Evolutionary conservation across 768 basidiomycete genomes (phyloP).

Genomic region (Psilocybe azurescens): DNA sequence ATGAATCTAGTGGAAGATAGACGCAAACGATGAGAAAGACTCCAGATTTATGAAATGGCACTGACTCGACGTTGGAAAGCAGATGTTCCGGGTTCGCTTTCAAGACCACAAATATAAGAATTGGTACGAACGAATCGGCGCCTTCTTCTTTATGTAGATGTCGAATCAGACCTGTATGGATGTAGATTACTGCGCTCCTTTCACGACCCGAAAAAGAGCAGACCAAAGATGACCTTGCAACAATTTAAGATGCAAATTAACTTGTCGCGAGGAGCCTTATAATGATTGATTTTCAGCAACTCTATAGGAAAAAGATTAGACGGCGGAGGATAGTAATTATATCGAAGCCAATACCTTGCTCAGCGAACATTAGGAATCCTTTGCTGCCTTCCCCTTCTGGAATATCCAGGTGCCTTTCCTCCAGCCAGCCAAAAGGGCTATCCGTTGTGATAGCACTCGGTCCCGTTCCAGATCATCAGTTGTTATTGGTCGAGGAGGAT

Average conservation of each 20-base stretch:
- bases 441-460: constrained; percentile 87
- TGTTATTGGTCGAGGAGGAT: constrained; percentile 79
- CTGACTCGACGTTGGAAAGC: constrained; percentile 94
- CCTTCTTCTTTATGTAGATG: constrained; percentile 85
- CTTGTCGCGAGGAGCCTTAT: constrained; percentile 98
- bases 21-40: neutral
- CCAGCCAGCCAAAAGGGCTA: constrained; percentile 88
- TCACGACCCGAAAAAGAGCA: constrained; percentile 29
- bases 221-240: constrained; percentile 99
- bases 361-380: constrained; percentile 88
- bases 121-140: constrained; percentile 94
- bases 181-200: constrained; percentile 9
- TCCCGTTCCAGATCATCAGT: constrained; percentile 98
- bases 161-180: constrained; percentile 76
- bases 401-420: constrained; percentile 88
- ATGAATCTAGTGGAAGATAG: constrained; percentile 70
- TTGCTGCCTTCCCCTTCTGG: constrained; percentile 75
- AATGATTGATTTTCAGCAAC: constrained; percentile 95
- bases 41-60: constrained; percentile 6
- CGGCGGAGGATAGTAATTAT: neutral
- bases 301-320: constrained; percentile 49
- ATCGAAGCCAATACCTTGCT: constrained; percentile 65
- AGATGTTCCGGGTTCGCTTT: constrained; percentile 94
- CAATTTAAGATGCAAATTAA: constrained; percentile 96
- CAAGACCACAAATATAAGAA: constrained; percentile 92